Evolutionary conservation across 2,329 filamentous ascomycete species (phyloP).

Genomic region (Hymenoscyphus infarciens): DNA sequence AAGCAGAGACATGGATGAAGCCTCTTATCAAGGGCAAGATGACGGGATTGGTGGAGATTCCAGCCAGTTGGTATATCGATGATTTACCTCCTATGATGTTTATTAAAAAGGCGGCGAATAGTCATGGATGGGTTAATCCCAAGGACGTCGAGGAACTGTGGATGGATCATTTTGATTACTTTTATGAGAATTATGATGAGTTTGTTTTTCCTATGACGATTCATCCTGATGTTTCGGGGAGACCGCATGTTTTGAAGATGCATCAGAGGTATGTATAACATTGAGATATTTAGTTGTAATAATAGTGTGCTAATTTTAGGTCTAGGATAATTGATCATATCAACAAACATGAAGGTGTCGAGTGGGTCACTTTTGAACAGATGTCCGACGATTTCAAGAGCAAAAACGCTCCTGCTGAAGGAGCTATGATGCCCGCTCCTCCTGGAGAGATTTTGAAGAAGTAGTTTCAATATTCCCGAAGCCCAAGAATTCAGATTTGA

Average conservation of each 20-base stretch:
- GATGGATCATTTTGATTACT: conserved; percentile 66
- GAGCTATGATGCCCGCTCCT: conserved; percentile 58
- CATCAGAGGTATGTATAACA: conserved; percentile 56
- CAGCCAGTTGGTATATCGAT: conserved; percentile 58
- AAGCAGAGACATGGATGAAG: conserved; percentile 64
- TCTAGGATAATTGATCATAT: conserved; percentile 69
- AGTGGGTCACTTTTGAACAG: conserved; percentile 67
- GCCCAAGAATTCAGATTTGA: not conserved
- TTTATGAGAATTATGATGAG: conserved; percentile 72
- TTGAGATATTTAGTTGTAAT: not conserved
- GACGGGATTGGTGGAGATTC: conserved; percentile 65
- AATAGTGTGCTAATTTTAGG: not conserved
- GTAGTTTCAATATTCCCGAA: not conserved
- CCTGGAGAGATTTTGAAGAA: conserved; percentile 47
- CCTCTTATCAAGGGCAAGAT: conserved; percentile 55
- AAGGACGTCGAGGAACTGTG: conserved; percentile 63
- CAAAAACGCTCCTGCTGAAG: conserved; percentile 54
- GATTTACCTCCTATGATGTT: conserved; percentile 69
- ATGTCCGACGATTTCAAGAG: conserved; percentile 72
- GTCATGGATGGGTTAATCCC: conserved; percentile 54
- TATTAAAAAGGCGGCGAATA: conserved; percentile 62
- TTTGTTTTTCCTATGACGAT: conserved; percentile 77
- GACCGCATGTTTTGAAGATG: conserved; percentile 70
- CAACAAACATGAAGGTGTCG: conserved; percentile 56
- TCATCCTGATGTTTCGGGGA: conserved; percentile 69